Evolutionary conservation across 2,329 filamentous ascomycete species (phyloP), one percentile per base, ranked within the genome.

Genomic region (Albophoma yamanashiensis): DNA sequence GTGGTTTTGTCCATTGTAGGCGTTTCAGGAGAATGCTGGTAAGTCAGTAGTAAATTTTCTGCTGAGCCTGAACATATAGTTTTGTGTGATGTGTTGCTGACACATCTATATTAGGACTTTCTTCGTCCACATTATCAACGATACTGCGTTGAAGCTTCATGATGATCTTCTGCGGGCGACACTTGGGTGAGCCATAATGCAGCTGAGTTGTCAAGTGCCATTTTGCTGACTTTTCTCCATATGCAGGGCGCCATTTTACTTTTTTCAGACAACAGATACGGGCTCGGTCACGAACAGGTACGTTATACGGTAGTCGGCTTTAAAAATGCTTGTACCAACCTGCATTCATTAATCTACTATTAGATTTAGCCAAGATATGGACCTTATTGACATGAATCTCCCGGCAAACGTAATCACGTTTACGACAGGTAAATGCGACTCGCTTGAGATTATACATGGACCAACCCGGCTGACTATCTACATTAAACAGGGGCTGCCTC

Each of bases 361-460:
- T 22, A 43, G 74, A 17, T 76, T 76, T 61, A 75, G 71, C 14
- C 74, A 75, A 47, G 75, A 77, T 40, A 67, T 74, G 60, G 67
- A 67, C 0, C 64, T 75, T 0, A 65, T 75, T 27, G 73, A 75
- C 42, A 68, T 64, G 2, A 67, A 72, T 57, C 64, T 75, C 7
- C 70, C 73, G n/a, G 17, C 34, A 17, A n/a, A 56, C 25, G 17
- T 25, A 17, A 50, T 58, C 14, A 14, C 15, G 3, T 47, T 47
- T 39, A 58, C 56, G 3, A 58, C 56, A 22, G 40, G 1, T 62
- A 64, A 22, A 22, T 43, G 20, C n/a, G 40, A n/a, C 40, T 42
- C 40, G 17, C 40, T 42, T 42, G 40, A 42, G 40, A n/a, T 8
- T 20, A 20, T n/a, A n/a, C 17, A n/a, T 20, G 15, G 17, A n/a